Evolutionary conservation across 2,329 filamentous ascomycete genomes (phyloP), one percentile per base, ranked within the genome.

Genomic region (Aspergillus flavus): DNA sequence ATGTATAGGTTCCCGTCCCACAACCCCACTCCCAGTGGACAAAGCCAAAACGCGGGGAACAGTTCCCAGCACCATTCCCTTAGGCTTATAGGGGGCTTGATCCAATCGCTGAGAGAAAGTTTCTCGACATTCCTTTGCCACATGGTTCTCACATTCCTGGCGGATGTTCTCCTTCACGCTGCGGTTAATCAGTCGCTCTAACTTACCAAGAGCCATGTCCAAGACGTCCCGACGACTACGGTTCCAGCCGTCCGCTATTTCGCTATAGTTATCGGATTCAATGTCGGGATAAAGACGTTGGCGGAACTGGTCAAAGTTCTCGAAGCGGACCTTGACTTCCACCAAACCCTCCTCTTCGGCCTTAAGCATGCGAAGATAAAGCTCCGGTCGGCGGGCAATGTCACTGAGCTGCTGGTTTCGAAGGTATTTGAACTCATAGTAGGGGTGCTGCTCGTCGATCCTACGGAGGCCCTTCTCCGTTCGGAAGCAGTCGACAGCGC

Each of bases 351-450:
- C 95, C 72, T 95, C 91, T 77, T 99, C 95, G 1, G 95, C 95
- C 76, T 93, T 96, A 77, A 98, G 88, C 95, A 99, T 99, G 80
- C 96, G 94, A 61, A 99, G 82, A 76, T 95, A 99, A 30, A 97
- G 83, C 68, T 97, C 94, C 1, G 95, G 95, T 59, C 91, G 89
- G 58, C 89, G 87, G 3, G 93, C 91, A 63, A 98, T 86, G 68
- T 95, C 91, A 48, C 84, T 83, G 65, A 97, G 91, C 9, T 92
- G 91, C 78, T 97, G 94, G 71, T 95, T 93, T 67, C 93, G 89
- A 23, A 99, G 84, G 71, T 99, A 99, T 78, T 99, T 97, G 82
- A 99, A 92, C 78, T 98, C 95, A 75, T 98, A 98, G 78, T 96
- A 98, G 0, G 93, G 93, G 73, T 98, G 94, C 28, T 95, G 89